Conservation (phyloP, 2,329 filamentous ascomycete genomes). For the Aspergillus tamarii region DNA sequence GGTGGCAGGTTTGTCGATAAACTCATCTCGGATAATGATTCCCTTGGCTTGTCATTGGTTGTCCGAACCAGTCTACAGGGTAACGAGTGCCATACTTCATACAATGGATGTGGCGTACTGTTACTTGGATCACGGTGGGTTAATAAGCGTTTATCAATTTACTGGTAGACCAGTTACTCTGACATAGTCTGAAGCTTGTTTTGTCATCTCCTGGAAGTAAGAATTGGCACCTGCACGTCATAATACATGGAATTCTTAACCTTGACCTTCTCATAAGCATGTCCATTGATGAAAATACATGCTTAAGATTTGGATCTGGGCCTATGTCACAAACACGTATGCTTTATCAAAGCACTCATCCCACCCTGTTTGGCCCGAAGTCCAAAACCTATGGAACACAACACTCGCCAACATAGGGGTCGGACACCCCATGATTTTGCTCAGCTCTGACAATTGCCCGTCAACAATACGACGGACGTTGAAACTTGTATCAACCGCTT, state of each 20-base stretch:
- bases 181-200: background rate
- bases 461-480: background rate
- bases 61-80: background rate
- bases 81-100: background rate
- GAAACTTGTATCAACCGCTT: background rate
- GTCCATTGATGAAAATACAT: background rate
- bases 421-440: background rate
- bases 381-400: slow-evolving; percentile 9
- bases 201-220: background rate
- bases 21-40: background rate
- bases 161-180: no score
- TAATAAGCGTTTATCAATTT: no score
- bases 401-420: background rate
- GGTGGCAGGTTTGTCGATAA: background rate
- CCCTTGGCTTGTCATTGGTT: background rate
- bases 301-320: background rate
- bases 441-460: background rate
- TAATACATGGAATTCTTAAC: background rate
- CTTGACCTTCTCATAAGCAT: background rate
- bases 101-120: background rate
- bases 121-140: background rate
- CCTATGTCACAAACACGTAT: slow-evolving; percentile 12
- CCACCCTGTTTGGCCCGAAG: slow-evolving; percentile 3
- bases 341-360: slow-evolving; percentile 10
- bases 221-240: background rate